Evolutionary conservation across 1,284 basidiomycete species (phyloP).

Genomic region (Ganoderma multipileum): DNA sequence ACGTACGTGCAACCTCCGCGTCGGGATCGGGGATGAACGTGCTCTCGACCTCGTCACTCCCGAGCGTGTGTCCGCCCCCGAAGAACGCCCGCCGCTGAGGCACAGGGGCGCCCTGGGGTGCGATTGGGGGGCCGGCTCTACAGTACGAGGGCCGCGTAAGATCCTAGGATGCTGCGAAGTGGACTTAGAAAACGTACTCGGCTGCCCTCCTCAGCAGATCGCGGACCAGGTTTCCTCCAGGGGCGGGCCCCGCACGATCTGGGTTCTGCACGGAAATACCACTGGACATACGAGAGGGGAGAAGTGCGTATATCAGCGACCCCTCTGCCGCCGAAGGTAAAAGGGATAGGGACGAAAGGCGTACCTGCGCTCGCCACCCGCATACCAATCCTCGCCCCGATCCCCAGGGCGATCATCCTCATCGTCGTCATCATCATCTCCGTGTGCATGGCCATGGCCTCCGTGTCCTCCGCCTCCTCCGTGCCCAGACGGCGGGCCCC

Average conservation of each 20-base stretch:
- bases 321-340: too few species aligned
- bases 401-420: slow-evolving; percentile 52
- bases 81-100: slow-evolving; percentile 49
- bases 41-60: slow-evolving; percentile 84
- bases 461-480: slow-evolving; percentile 23
- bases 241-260: slow-evolving; percentile 51
- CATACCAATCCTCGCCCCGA: slow-evolving; percentile 74
- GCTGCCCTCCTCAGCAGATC: slow-evolving; percentile 86
- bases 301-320: neutral
- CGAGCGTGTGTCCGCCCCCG: slow-evolving; percentile 86
- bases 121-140: slow-evolving; percentile 50
- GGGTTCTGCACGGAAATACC: slow-evolving; percentile 94
- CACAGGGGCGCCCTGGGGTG: slow-evolving; percentile 25
- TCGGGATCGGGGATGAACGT: slow-evolving; percentile 74
- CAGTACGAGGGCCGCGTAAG: neutral
- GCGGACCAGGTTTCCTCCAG: slow-evolving; percentile 76
- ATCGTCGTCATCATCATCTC: slow-evolving; percentile 50
- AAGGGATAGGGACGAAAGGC: slow-evolving; percentile 19
- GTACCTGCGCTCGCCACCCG: slow-evolving; percentile 89
- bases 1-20: slow-evolving; percentile 36
- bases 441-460: slow-evolving; percentile 25
- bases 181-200: slow-evolving; percentile 60
- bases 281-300: slow-evolving; percentile 48
- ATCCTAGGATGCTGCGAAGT: neutral
- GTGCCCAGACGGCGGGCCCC: slow-evolving; percentile 19